Base-by-base conservation (phyloP, 116 monocot species). In the Cymodocea nodosa region DNA sequence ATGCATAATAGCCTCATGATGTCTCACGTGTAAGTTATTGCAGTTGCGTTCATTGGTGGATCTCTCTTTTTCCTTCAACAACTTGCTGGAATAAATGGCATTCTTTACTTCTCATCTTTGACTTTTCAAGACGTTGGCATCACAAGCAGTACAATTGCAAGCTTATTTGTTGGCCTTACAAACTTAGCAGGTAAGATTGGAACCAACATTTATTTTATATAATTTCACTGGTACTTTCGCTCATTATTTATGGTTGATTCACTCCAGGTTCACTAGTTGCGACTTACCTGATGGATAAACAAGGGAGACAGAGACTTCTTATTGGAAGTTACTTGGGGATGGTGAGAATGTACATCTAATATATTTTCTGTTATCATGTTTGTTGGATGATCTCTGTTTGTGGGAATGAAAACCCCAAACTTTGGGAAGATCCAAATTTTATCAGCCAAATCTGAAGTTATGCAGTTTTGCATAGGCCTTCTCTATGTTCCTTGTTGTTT, bases 51-150 rank as follows among this genome's bases (percentile, higher is more conserved):
- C 62, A 93, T 93, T 80, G 93, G 93, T 67, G 93, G 83, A 35
- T 69, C 93, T 67, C 83, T 93, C 63, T 93, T 93, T 64, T 54
- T 93, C 60, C 85, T 93, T 57, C 93, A 93, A 72, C 93, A 93
- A 54, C 86, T 93, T 76, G 75, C 93, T 70, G 93, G 93, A 66
- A 89, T 93, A 83, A 93, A 93, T 84, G 93, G 89, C 25, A 85
- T 93, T 68, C 85, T 93, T 49, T 93, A 93, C 79, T 93, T 89
- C 62, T 93, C 93, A 19, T 93, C 89, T 24, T 75, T 93, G 63
- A 93, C 93, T 51, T 93, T 93, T 70, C 67, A 79, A 71, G 93
- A 93, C 74, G 86, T 86, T 15, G 93, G 93, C 24, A 74, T 93
- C 20, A 77, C 75, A 44, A 86, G 67, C 65, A 66, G 86, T 72